A percentile compares a stretch with the other conserved stretches of the same genome.
Evolutionary conservation across 2,329 filamentous ascomycete species (phyloP).

Genomic region (Pyrenochaeta sp.): DNA sequence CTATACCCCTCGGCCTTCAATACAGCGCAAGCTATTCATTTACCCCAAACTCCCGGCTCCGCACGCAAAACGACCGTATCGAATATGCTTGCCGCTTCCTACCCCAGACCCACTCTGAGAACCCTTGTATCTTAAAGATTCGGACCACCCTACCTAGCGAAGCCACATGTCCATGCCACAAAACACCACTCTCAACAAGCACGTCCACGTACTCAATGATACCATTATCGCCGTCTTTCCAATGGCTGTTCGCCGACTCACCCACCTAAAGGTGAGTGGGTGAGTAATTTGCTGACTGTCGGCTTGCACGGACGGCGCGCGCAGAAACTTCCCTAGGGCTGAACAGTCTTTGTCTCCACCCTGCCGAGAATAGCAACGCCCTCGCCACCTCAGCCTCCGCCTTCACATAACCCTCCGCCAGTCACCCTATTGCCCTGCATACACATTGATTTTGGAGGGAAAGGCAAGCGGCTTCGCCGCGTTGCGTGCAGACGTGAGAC

Average conservation of each 20-base stretch:
- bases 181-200: too few relatives aligned
- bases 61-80: conserved; percentile 17
- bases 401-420: neutral
- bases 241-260: too few relatives aligned
- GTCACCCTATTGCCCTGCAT: conserved; percentile 9
- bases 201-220: too few relatives aligned
- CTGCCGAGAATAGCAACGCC: conserved; percentile 22
- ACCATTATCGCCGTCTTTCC: too few relatives aligned
- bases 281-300: too few relatives aligned
- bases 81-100: conserved; percentile 1
- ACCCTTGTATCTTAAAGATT: conserved; percentile 4
- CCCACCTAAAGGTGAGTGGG: too few relatives aligned
- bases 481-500: neutral
- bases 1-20: too few relatives aligned
- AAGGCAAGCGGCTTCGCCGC: conserved; percentile 5
- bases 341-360: conserved; percentile 2
- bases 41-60: neutral
- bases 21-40: too few relatives aligned
- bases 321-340: conserved; percentile 7
- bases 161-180: too few relatives aligned
- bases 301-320: neutral
- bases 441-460: conserved; percentile 3
- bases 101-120: conserved; percentile 24
- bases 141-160: too few relatives aligned
- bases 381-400: conserved; percentile 15